Evolutionary conservation across 495 filamentous ascomycete genomes (phyloP), one percentile per base, ranked within the genome.

Genomic region (Penicillium waksmanii): DNA sequence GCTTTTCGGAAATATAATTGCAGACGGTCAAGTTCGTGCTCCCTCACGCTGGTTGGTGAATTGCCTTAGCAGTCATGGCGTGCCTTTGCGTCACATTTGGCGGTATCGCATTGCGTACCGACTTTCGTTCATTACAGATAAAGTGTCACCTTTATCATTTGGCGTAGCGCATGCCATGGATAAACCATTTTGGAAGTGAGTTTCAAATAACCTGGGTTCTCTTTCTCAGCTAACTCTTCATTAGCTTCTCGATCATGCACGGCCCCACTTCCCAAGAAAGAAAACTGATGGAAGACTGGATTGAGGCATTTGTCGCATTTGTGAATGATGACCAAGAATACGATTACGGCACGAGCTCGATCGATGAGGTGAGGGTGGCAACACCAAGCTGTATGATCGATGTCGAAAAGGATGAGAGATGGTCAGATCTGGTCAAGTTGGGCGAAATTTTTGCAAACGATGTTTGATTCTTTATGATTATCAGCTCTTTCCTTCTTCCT

Each of bases 11-110:
- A 65, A 58, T 17, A 73, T 82, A 12, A 79, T 82, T 49, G 75
- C 80, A 5, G 78, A 82, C 56, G 75, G 80, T 36, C 81, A 83
- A 62, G 73, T 82, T 33, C 69, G 66, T 40, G 65, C 66, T 8
- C 68, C 71, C 1, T 71, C 66, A 17, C 62, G 68, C 12, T 73
- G 66, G 38, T 43, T 68, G 33, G 58, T 69, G 35, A 34, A 71
- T 21, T 65, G 61, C 7, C 58, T 69, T 1, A 43, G 42, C 18
- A 50, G 36, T 10, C 56, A 73, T 50, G 68, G 66, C 0, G 61
- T 71, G 10, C 47, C 62, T 12, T 15, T 66, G 4, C 10, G 44
- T 3, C 61, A 73, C 47, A 61, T 73, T 15, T 73, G 67, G 70
- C 61, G 66, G 11, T 69, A 71, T 56, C 49, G 49, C 3, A 62